phyloP scores from a whole-genome alignment of 495 filamentous ascomycete species.

The Podospora tetraspora region DNA sequence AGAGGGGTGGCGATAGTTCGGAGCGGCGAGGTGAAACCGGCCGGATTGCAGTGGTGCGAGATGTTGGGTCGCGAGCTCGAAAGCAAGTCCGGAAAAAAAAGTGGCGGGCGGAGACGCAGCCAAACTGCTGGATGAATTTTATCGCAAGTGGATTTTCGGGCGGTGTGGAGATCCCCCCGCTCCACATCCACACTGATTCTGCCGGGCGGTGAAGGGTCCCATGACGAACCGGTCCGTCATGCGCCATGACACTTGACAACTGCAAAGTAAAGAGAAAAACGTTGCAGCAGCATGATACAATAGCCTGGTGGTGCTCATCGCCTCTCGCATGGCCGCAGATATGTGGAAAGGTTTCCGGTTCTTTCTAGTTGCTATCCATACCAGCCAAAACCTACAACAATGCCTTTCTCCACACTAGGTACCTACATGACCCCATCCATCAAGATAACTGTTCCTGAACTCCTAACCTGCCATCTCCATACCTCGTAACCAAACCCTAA shows the following conservation, averaged over 20 bases:
- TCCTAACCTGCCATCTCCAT: not conserved
- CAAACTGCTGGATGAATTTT: constrained; percentile 28
- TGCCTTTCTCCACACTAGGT: not conserved
- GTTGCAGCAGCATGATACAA: too few relatives aligned
- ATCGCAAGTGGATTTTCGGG: constrained; percentile 32
- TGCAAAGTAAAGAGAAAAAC: not conserved
- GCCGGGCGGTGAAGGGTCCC: constrained; percentile 26
- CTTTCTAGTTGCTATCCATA: not conserved
- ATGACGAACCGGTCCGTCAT: not conserved
- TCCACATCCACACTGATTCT: constrained; percentile 22
- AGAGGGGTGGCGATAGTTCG: not conserved
- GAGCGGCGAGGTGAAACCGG: constrained; percentile 2
- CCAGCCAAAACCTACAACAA: constrained; percentile 2
- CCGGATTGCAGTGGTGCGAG: constrained; percentile 7
- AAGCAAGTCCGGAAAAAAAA: constrained; percentile 13
- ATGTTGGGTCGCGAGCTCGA: constrained; percentile 14
- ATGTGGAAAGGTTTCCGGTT: not conserved
- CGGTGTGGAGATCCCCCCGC: constrained; percentile 25
- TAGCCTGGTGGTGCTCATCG: not conserved
- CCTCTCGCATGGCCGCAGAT: not conserved
- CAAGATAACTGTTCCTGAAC: not conserved
- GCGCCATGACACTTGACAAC: not conserved
- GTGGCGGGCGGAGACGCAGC: constrained; percentile 20
- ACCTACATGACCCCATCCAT: not conserved
- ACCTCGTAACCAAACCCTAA: not conserved